Evolutionary conservation across 164 flowering plant species (phyloP).

Genomic region (Paratinospora sagittata): DNA sequence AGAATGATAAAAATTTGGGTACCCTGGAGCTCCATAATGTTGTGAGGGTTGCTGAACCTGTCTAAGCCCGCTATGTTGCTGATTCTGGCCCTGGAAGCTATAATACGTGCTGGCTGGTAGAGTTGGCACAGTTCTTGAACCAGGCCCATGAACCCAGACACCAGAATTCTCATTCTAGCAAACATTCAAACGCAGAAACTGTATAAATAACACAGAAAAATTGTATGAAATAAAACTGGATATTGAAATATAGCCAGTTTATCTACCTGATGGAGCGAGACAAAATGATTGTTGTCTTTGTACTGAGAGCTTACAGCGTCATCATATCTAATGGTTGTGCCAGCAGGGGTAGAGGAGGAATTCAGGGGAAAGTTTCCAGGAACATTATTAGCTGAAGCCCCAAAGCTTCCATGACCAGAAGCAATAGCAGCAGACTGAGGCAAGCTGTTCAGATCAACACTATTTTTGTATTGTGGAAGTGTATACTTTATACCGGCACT

Average conservation of each 20-base stretch:
- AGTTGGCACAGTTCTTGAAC: slow-evolving; percentile 69
- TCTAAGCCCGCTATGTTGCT: slow-evolving; percentile 57
- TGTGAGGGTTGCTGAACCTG: slow-evolving; percentile 83
- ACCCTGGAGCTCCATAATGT: slow-evolving; percentile 57
- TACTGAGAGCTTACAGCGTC: slow-evolving; percentile 74
- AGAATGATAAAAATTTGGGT: slow-evolving; percentile 78
- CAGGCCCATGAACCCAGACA: slow-evolving; percentile 76
- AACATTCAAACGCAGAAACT: slow-evolving; percentile 3
- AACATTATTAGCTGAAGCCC: slow-evolving; percentile 48
- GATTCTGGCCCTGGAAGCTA: slow-evolving; percentile 66
- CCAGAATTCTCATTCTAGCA: slow-evolving; percentile 59
- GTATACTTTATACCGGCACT: slow-evolving; percentile 31
- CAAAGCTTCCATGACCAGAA: slow-evolving; percentile 83
- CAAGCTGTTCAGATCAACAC: slow-evolving; percentile 63
- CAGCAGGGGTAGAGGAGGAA: slow-evolving; percentile 53
- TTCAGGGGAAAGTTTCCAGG: slow-evolving; percentile 66
- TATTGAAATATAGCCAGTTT: background rate
- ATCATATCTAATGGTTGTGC: slow-evolving; percentile 64
- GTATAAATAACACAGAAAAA: background rate
- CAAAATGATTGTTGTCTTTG: slow-evolving; percentile 62
- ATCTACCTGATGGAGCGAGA: slow-evolving; percentile 75
- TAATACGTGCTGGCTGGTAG: slow-evolving; percentile 69
- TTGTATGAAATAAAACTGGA: background rate
- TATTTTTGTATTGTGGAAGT: slow-evolving; percentile 81
- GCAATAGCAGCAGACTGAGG: slow-evolving; percentile 68